phyloP scores from a whole-genome alignment of 306 rosid species.

The Cajanus cajan region DNA sequence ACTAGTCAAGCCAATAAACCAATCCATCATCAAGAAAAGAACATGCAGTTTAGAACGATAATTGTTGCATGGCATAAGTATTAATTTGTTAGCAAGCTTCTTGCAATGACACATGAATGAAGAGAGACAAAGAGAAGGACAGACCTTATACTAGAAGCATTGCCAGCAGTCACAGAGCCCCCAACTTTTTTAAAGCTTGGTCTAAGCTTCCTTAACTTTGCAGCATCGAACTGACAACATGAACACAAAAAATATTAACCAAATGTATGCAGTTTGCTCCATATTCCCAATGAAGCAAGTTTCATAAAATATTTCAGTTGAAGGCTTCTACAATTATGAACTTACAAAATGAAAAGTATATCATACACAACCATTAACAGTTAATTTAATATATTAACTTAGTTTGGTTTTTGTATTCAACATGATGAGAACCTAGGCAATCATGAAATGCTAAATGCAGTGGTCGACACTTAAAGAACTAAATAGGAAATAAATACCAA shows the following conservation, averaged over 20 bases:
- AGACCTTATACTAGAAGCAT: constrained; percentile 85
- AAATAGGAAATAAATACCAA: neutral
- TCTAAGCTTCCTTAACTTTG: constrained; percentile 70
- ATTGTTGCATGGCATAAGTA: constrained; percentile 8
- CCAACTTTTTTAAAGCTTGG: constrained; percentile 81
- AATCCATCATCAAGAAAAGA: constrained; percentile 27
- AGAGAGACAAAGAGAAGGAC: constrained; percentile 20
- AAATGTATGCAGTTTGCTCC: constrained; percentile 6
- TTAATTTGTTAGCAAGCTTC: neutral
- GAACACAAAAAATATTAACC: constrained; percentile 14
- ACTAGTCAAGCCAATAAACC: constrained; percentile 49
- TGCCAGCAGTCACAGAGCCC: constrained; percentile 92
- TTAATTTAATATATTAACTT: neutral
- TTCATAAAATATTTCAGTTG: constrained; percentile 10
- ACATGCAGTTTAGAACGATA: constrained; percentile 18
- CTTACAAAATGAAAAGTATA: constrained; percentile 4
- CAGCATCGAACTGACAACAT: constrained; percentile 76
- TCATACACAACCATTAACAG: neutral
- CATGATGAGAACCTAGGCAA: neutral
- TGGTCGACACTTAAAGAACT: neutral
- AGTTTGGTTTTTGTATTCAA: constrained; percentile 19
- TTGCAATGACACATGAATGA: neutral
- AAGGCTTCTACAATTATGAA: constrained; percentile 22
- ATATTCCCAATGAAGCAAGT: constrained; percentile 13
- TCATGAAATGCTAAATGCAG: constrained; percentile 1